phyloP scores from a whole-genome alignment of 352 stramenopile species.

The Saprolegnia diclina region DNA sequence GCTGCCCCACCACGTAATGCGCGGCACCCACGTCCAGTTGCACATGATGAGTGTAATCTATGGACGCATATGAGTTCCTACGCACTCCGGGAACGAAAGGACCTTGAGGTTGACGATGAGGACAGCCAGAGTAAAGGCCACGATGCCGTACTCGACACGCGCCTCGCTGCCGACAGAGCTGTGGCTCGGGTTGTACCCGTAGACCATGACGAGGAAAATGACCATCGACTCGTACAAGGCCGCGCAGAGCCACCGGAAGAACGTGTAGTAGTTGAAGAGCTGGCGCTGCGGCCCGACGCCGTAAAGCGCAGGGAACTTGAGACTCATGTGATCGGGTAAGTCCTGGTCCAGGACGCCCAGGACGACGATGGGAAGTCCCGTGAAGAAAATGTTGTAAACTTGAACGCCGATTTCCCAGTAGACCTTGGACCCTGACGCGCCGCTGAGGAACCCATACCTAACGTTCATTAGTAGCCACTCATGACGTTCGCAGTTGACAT shows the following conservation, averaged over 20 bases:
- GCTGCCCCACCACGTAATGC: conserved; percentile 52
- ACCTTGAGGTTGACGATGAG: conserved; percentile 94
- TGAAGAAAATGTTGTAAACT: conserved; percentile 94
- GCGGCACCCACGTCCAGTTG: conserved; percentile 62
- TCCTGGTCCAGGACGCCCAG: conserved; percentile 82
- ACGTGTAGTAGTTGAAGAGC: conserved; percentile 78
- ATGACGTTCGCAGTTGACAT: conserved; percentile 35
- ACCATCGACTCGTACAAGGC: conserved; percentile 73
- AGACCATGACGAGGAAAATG: conserved; percentile 76
- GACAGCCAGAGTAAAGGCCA: conserved; percentile 89
- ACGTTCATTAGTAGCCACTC: conserved; percentile 39
- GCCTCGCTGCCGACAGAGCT: conserved; percentile 54
- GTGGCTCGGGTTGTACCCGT: conserved; percentile 66
- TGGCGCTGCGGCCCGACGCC: conserved; percentile 51
- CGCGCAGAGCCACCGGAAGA: conserved; percentile 69
- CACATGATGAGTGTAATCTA: conserved; percentile 51
- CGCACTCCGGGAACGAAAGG: conserved; percentile 28
- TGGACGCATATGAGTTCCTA: not conserved
- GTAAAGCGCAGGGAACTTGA: conserved; percentile 77
- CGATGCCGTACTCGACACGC: conserved; percentile 75
- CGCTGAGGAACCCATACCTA: conserved; percentile 83
- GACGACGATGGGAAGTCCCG: conserved; percentile 86
- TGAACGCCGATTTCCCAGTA: conserved; percentile 83
- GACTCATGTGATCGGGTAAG: conserved; percentile 59
- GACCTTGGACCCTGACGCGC: conserved; percentile 85